Percentiles rank a stretch among this genome's conserved stretches.
Evolutionary conservation across 2,329 filamentous ascomycete genomes (phyloP).

Genomic region (Ophiognomonia clavigignenti-juglandacearum): DNA sequence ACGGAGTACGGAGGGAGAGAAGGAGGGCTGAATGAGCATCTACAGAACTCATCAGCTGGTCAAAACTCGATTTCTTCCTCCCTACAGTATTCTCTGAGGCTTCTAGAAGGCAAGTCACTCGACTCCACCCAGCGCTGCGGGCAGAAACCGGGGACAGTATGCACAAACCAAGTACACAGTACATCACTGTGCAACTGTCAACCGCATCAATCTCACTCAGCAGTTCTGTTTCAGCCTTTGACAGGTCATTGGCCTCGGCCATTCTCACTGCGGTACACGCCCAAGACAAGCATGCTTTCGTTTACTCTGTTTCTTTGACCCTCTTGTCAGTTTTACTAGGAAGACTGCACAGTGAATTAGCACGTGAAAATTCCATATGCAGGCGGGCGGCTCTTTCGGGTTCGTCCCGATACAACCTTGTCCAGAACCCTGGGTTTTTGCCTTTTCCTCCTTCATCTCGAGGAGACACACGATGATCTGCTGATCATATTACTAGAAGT

Average conservation of each 20-base stretch:
- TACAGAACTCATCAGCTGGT: too few species aligned
- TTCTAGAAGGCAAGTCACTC: slow-evolving; percentile 1
- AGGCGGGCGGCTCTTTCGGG: not conserved
- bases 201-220: not conserved
- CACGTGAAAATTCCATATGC: slow-evolving; percentile 3
- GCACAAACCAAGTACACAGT: too few species aligned
- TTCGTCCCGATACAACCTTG: not conserved
- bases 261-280: not conserved
- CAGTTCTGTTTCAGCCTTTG: too few species aligned
- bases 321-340: not conserved
- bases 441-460: not conserved
- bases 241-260: too few species aligned
- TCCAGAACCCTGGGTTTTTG: not conserved
- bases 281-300: not conserved
- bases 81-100: not conserved
- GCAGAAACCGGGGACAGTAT: not conserved
- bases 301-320: not conserved
- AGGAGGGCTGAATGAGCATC: too few species aligned
- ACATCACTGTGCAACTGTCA: not conserved
- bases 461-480: too few species aligned
- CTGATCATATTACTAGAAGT: too few species aligned
- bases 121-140: too few species aligned
- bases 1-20: too few species aligned
- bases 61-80: too few species aligned
- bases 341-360: slow-evolving; percentile 1